Evolutionary conservation across 192 early-diverging fungal genomes (phyloP).

Genomic region (Podila epigama): DNA sequence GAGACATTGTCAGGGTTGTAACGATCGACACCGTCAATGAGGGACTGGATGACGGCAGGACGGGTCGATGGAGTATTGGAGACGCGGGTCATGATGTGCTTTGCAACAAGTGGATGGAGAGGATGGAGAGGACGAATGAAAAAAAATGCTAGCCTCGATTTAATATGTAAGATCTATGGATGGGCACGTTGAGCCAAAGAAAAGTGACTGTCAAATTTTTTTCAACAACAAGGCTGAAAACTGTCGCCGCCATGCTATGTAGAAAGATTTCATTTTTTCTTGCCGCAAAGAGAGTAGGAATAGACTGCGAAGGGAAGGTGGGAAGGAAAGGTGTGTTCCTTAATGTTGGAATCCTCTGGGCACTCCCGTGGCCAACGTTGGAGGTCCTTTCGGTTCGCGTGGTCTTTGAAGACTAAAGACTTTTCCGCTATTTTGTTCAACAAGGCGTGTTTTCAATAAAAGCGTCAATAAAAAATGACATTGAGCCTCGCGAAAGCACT

Average conservation of each 20-base stretch:
- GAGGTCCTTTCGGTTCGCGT: not conserved
- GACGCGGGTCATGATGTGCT: constrained; percentile 40
- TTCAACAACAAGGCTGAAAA: not conserved
- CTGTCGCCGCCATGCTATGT: not conserved
- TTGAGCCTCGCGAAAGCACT: not conserved
- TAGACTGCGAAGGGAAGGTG: not conserved
- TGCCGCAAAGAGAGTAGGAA: not conserved
- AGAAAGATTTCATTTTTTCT: not conserved
- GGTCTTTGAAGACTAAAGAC: not conserved
- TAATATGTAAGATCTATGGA: no score
- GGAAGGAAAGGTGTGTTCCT: no score
- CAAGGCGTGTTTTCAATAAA: not conserved
- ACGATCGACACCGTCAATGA: constrained; percentile 83
- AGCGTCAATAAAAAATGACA: not conserved
- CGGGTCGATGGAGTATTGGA: constrained; percentile 58
- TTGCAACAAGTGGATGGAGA: no score
- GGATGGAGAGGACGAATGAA: not conserved
- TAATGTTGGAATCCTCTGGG: not conserved
- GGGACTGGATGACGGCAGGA: constrained; percentile 76
- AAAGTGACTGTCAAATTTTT: no score
- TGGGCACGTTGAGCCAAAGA: no score
- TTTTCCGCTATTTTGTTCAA: not conserved
- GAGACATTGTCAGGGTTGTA: constrained; percentile 92
- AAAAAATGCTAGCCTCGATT: no score
- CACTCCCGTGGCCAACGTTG: not conserved